phyloP scores from a whole-genome alignment of 129 eudicot species.

The Artemisia tridentata region DNA sequence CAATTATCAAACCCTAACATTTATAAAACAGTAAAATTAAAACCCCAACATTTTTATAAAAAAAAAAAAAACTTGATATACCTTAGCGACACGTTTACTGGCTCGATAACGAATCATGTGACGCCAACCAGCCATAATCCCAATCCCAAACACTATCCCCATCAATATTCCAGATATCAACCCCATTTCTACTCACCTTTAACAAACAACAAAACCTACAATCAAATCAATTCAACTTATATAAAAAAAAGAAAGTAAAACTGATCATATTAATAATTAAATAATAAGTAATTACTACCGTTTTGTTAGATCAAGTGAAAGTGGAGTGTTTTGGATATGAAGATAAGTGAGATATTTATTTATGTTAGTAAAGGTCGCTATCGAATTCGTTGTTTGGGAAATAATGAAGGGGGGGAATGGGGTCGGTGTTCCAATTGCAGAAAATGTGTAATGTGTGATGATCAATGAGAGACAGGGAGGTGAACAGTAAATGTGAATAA shows the following conservation, averaged over 20 bases:
- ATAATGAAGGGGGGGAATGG: slow-evolving; percentile 23
- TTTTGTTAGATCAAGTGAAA: slow-evolving; percentile 1
- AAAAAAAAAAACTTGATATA: slow-evolving; percentile 26
- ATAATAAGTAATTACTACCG: slow-evolving; percentile 3
- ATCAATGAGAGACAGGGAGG: slow-evolving; percentile 14
- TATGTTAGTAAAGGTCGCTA: slow-evolving; percentile 28
- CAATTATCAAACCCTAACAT: slow-evolving; percentile 20
- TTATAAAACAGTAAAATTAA: background rate
- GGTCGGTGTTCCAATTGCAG: slow-evolving; percentile 35
- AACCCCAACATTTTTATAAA: slow-evolving; percentile 20
- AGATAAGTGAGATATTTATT: background rate
- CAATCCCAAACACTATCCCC: slow-evolving; percentile 83
- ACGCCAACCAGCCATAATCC: slow-evolving; percentile 90
- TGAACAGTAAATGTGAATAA: slow-evolving; percentile 9
- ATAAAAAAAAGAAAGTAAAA: background rate
- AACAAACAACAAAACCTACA: background rate
- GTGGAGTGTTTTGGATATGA: too few relatives aligned
- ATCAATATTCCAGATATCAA: slow-evolving; percentile 77
- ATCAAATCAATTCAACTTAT: slow-evolving; percentile 8
- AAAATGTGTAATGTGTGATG: slow-evolving; percentile 3
- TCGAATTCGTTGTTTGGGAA: slow-evolving; percentile 28
- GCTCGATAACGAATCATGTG: slow-evolving; percentile 79
- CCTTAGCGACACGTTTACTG: slow-evolving; percentile 82
- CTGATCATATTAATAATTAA: background rate
- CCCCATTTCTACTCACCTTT: slow-evolving; percentile 49